Evolutionary conservation across 2,329 filamentous ascomycete species (phyloP), one percentile per base, ranked within the genome.

Genomic region (Colletotrichum incanum): DNA sequence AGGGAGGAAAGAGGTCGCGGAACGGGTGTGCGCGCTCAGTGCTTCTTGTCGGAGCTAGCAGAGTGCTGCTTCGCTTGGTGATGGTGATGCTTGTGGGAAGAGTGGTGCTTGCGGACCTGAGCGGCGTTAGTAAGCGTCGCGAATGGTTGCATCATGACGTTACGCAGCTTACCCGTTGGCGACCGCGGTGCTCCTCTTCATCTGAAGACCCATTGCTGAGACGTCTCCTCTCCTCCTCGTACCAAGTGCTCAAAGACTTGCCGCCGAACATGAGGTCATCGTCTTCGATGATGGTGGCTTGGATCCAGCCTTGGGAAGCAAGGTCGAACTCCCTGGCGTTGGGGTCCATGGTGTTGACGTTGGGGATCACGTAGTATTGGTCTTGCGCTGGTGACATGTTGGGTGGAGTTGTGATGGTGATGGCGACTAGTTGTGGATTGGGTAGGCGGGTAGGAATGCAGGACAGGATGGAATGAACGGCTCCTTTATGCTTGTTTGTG

Each of bases 181-280:
- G 80, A n/a, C 82, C 82, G 23, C 82, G 78, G 20, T 80, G 77
- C 78, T 82, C 79, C 76, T 84, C 80, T 56, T 82, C 78, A 54
- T 83, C 84, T 34, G 83, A 80, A 59, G 80, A 80, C 31, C 77
- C 79, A 68, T 78, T 80, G 80, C 82, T 85, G 62, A 84, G 78
- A 23, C 84, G 81, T 61, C 84, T 80, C 52, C 87, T 83, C 74
- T 89, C 87, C 81, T 91, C 89, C 80, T 91, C 89, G 78, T 91
- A 89, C 88, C 88, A 90, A 20, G 85, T 81, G 78, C 88, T 88
- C 52, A 91, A 79, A 49, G 87, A 84, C 84, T 90, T 91, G 76
- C 89, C 89, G 67, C 88, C 88, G 75, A 90, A 91, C 78, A 85
- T 90, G 47, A 91, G 82, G 74, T 91, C 89, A 68, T 90, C 88